Evolutionary conservation across 106 monocot genomes (phyloP), one percentile per base, ranked within the genome.

Genomic region (Alisma plantagoaquatica): DNA sequence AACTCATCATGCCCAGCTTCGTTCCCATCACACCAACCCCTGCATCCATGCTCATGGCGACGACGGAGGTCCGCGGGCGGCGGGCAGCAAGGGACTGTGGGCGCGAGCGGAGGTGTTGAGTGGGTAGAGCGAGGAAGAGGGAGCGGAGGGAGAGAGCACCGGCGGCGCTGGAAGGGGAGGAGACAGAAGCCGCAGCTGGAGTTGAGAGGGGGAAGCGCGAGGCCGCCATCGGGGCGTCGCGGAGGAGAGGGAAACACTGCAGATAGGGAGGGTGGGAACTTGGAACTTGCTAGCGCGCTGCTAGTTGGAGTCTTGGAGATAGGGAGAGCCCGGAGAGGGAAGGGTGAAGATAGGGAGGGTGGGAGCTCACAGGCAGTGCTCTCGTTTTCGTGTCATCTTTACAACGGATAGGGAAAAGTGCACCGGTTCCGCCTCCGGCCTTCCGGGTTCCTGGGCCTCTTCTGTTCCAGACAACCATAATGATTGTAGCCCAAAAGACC

Each of bases 1-100:
- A 88, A 61, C 72, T 81, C 94, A 96, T 96, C 94, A 96, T 96
- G 4, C 88, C 94, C 10, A 96, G 73, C 64, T 89, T 96, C 41
- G 88, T 96, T 9, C 84, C 94, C 94, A 96, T 88, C n/a, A 96
- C 73, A 0, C 94, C 94, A 3, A 88, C 29, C 0, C 84, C 78
- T 10, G 94, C 94, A 62, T 88, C 88, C 77, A 76, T 63, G 77
- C 77, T 86, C 76, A 76, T 75, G 58, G 28, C 33, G 16, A 73
- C 33, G 20, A 64, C 47, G 18, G 29, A 10, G 12, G 35, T 25
- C 27, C 29, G 41, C 14, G 23, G 18, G 10, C 24, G 9, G 27
- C 41, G 10, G 21, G 42, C 21, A 20, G 28, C 46, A 27, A 20
- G 5, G 23, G 31, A 16, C 27, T 9, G 20, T 18, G 31, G 24